Conservation (phyloP, 352 stramenopile species). For the Paralagenidium karlingii region DNA sequence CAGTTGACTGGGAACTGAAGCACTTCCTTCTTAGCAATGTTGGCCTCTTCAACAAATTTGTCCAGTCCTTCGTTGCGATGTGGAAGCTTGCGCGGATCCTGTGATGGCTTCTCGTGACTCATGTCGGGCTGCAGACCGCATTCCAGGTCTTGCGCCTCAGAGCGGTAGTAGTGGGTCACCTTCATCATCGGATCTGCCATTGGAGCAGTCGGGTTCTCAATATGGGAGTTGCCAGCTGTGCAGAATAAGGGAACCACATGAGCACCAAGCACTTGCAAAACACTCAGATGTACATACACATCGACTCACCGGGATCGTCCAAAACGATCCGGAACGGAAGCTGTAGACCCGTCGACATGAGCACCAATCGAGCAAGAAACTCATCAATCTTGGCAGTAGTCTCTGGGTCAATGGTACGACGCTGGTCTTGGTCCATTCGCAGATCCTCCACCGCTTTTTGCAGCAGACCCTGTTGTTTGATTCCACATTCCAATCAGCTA, state of each 20-base stretch:
- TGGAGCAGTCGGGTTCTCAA: conserved; percentile 83
- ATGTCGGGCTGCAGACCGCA: conserved; percentile 63
- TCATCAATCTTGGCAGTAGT: conserved; percentile 64
- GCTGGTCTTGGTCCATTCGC: conserved; percentile 62
- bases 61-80: conserved; percentile 61
- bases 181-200: conserved; percentile 57
- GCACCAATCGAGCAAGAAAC: conserved; percentile 62
- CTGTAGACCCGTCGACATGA: conserved; percentile 41
- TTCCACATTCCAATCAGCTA: neutral
- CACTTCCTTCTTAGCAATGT: conserved; percentile 63
- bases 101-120: conserved; percentile 28
- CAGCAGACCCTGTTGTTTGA: conserved; percentile 19
- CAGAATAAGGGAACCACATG: no score
- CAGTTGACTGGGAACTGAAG: conserved; percentile 79
- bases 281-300: neutral
- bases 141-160: conserved; percentile 54
- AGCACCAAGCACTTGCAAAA: conserved; percentile 1
- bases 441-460: conserved; percentile 63
- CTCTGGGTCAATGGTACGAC: conserved; percentile 65
- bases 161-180: conserved; percentile 61
- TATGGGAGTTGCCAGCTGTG: conserved; percentile 83
- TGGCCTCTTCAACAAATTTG: conserved; percentile 39
- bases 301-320: conserved; percentile 48
- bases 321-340: conserved; percentile 79
- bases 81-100: conserved; percentile 28